Evolutionary conservation across 441 rosid genomes (phyloP).

Genomic region (Pelargonium citronellum): DNA sequence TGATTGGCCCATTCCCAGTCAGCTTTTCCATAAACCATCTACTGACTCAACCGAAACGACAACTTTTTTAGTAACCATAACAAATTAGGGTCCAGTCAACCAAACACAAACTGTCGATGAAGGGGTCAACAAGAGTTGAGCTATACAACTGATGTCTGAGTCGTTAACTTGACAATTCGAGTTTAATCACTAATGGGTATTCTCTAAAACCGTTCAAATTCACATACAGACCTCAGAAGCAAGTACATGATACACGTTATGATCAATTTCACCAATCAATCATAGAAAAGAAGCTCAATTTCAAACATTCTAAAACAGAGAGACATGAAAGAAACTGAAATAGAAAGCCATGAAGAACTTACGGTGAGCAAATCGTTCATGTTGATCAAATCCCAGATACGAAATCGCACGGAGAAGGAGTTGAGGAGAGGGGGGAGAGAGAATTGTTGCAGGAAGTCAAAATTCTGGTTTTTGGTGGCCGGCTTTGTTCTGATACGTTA

Average conservation of each 20-base stretch:
- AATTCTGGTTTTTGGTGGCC: too few species aligned
- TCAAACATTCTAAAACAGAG: neutral
- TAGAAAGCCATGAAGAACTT: neutral
- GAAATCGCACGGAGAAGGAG: neutral
- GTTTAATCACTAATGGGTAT: neutral
- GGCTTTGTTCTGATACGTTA: too few species aligned
- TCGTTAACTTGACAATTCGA: too few species aligned
- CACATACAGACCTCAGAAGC: neutral
- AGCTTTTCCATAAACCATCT: neutral
- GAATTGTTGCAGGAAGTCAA: too few species aligned
- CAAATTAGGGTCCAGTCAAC: neutral
- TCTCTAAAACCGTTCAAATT: slow-evolving; percentile 1
- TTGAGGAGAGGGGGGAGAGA: neutral
- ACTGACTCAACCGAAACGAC: neutral
- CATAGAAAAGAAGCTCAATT: too few species aligned
- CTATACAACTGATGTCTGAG: neutral
- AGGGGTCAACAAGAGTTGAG: slow-evolving; percentile 3
- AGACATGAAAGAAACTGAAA: neutral
- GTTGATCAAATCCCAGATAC: neutral
- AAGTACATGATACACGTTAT: neutral
- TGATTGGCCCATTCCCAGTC: neutral
- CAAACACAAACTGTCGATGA: neutral
- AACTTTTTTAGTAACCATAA: neutral
- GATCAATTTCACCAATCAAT: neutral
- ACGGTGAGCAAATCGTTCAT: slow-evolving; percentile 8